Evolutionary conservation across 148 eudicot species (phyloP), one percentile per base, ranked within the genome.

Genomic region (Nepenthes gracilis): DNA sequence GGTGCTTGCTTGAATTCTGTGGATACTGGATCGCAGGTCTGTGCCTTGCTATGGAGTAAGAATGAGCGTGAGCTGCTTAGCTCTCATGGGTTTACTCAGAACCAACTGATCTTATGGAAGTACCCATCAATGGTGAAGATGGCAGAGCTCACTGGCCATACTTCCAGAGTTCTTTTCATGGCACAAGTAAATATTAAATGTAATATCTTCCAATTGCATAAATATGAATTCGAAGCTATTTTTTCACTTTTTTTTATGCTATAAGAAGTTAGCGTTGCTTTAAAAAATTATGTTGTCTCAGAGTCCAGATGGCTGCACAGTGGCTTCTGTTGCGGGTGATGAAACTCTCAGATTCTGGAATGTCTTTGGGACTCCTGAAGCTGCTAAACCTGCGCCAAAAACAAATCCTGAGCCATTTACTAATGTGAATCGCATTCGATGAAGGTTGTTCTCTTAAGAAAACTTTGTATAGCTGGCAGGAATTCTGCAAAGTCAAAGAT

Each of bases 121-220:
- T 93, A 88, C 64, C 98, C 98, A 4, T 88, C 98, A 10, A 93
- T 93, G 96, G 96, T 84, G 66, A 93, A 93, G 65, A 74, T 82
- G 64, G 87, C 87, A 5, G 96, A 93, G 82, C 94, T 88, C 53
- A 86, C 91, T 55, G 96, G 96, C 36, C 96, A 86, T 70, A 84
- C 91, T 15, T 88, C 98, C 35, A 80, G 99, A 70, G 99, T 89
- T 34, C 95, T 93, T 63, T 93, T 70, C 70, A 89, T 86, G 97
- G 81, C 92, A 51, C 93, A 86, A 85, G 93, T 83, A 45, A 23
- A 23, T 10, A 5, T 45, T 33, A 47, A 33, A 33, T 14, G 23
- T 66, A 23, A 23, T 23, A 23, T 23, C 23, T 23, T 23, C 23
- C 23, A 23, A 23, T 23, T 23, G 23, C 23, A 23, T 23, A 23